phyloP scores from a whole-genome alignment of 495 filamentous ascomycete species.

The Jackrogersella minutella region DNA sequence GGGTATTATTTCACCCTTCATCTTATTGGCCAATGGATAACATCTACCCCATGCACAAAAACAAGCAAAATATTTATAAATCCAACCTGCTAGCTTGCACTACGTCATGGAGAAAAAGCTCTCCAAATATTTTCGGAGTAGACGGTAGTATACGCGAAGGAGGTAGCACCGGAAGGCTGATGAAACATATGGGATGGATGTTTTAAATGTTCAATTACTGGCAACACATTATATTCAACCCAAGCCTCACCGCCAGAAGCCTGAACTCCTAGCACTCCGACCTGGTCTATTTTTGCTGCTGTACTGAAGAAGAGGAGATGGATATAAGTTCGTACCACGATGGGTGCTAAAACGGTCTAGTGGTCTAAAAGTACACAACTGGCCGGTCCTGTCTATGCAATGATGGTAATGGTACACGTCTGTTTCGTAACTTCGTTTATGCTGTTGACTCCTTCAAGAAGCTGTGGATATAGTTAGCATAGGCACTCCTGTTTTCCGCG shows the following conservation, averaged over 20 bases:
- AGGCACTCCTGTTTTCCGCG: neutral
- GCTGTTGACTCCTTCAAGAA: slow-evolving; percentile 70
- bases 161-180: neutral
- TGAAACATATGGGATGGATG: neutral
- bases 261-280: slow-evolving; percentile 37
- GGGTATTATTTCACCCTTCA: neutral
- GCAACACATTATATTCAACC: slow-evolving; percentile 34
- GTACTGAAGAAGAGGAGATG: slow-evolving; percentile 43
- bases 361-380: slow-evolving; percentile 47
- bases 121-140: neutral
- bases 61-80: slow-evolving; percentile 14
- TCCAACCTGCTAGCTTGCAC: slow-evolving; percentile 5
- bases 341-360: slow-evolving; percentile 43
- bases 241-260: slow-evolving; percentile 36
- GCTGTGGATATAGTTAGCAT: slow-evolving; percentile 48
- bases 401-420: slow-evolving; percentile 48
- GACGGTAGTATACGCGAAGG: neutral
- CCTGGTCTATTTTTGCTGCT: slow-evolving; percentile 23
- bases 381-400: slow-evolving; percentile 47
- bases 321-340: slow-evolving; percentile 42
- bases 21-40: slow-evolving; percentile 31
- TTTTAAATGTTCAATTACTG: slow-evolving; percentile 40
- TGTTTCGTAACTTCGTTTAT: slow-evolving; percentile 56
- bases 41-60: neutral
- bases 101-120: slow-evolving; percentile 27